Evolutionary conservation across 2,329 filamentous ascomycete genomes (phyloP).

Genomic region (Scorias spongiosa): DNA sequence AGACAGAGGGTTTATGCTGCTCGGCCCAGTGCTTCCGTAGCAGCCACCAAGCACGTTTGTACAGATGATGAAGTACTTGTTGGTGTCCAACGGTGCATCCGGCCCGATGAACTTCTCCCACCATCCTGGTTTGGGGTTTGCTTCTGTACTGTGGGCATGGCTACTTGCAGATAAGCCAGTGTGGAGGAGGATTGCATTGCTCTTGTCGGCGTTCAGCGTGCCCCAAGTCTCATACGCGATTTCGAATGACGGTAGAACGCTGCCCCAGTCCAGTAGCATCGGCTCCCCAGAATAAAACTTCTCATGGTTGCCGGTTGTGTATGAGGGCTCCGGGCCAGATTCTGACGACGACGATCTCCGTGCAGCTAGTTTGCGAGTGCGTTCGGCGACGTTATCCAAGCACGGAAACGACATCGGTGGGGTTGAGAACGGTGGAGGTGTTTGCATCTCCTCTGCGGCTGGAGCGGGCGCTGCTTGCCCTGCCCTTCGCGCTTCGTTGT

Average conservation of each 20-base stretch:
- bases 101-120: slow-evolving; percentile 98
- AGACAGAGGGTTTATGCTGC: slow-evolving; percentile 74
- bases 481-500: slow-evolving; percentile 3
- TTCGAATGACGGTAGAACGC: slow-evolving; percentile 73
- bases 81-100: slow-evolving; percentile 67
- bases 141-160: slow-evolving; percentile 81
- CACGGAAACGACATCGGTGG: slow-evolving; percentile 82
- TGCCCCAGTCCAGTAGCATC: slow-evolving; percentile 84
- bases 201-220: slow-evolving; percentile 58
- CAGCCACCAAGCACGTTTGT: slow-evolving; percentile 95
- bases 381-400: slow-evolving; percentile 67
- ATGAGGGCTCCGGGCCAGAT: slow-evolving; percentile 80
- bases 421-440: slow-evolving; percentile 41
- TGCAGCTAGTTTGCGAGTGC: slow-evolving; percentile 52
- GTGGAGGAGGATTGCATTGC: slow-evolving; percentile 81
- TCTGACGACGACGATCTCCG: slow-evolving; percentile 37
- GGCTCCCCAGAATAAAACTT: slow-evolving; percentile 59
- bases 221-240: slow-evolving; percentile 95
- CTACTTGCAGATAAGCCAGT: slow-evolving; percentile 95
- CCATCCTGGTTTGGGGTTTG: slow-evolving; percentile 83
- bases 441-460: slow-evolving; percentile 1
- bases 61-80: slow-evolving; percentile 86
- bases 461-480: slow-evolving; percentile 9
- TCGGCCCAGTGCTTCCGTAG: slow-evolving; percentile 86
- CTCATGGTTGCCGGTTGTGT: slow-evolving; percentile 76